Base-by-base conservation (phyloP, 441 rosid species). In the Lepidium campestre region DNA sequence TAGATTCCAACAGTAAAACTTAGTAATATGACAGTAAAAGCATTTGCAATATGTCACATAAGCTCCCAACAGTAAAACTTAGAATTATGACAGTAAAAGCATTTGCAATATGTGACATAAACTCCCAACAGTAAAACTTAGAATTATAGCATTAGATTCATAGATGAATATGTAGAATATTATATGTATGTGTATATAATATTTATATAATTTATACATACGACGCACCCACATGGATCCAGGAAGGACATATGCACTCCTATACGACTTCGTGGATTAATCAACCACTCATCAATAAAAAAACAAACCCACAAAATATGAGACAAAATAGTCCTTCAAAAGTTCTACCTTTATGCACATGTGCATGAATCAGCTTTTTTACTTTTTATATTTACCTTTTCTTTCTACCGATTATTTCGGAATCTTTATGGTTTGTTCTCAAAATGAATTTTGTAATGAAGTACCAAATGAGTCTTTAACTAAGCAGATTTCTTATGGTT, bases 301-400 rank as follows among this genome's bases (percentile, higher is more conserved):
- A 50, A 64, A 31, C 41, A 32, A 20, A 48, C 23, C 35, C 40
- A 32, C 53, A 41, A 57, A 57, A 40, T 57, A 48, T 57, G 66
- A 57, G 75, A 72, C 71, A 65, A 72, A 72, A 72, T 40, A 72
- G 75, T 65, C 75, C 76, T 72, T 72, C 31, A 25, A 57, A 56
- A 72, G 60, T 64, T 65, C 46, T 20, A 63, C 70, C 70, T 64
- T 57, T 65, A 72, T 63, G 52, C 65, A 64, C 75, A 64, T 71
- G 75, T 31, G 58, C 31, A 39, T 39, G 50, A 49, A 19, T 25
- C 19, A 55, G 25, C 36, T 40, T 71, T 58, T 57, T 47, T 7
- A 14, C 27, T 34, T 69, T 67, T 53, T n/a, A 25, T 44, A 44
- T 34, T 42, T 61, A 70, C 54, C 18, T 34, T 60, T 41, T 57